phyloP scores from a whole-genome alignment of 2,329 filamentous ascomycete species.

The Exophiala viscosa region DNA sequence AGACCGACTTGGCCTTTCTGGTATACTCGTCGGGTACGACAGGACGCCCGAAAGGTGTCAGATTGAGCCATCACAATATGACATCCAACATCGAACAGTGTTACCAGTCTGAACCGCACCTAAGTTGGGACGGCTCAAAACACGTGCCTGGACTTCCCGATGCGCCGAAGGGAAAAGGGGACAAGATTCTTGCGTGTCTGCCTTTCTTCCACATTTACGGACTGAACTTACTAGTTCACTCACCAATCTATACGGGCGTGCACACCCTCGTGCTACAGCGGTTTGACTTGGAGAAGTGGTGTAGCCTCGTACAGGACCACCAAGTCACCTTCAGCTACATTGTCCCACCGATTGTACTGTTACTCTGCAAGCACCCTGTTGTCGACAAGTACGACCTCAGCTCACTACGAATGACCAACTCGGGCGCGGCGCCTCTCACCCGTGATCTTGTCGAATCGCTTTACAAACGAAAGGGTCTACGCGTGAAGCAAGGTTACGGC shows the following conservation, averaged over 20 bases:
- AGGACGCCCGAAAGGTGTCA: constrained; percentile 85
- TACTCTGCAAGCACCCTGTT: constrained; percentile 72
- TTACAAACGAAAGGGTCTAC: constrained; percentile 68
- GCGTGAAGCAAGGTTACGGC: constrained; percentile 90
- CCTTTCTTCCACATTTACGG: constrained; percentile 93
- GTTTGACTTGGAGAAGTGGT: constrained; percentile 79
- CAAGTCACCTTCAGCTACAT: constrained; percentile 75
- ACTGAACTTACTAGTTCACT: constrained; percentile 68
- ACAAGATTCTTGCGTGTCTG: constrained; percentile 72
- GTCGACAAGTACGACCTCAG: constrained; percentile 78
- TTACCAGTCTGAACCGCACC: constrained; percentile 51
- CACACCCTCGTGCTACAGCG: constrained; percentile 68
- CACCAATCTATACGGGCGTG: constrained; percentile 62
- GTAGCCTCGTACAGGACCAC: constrained; percentile 69
- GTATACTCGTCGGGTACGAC: constrained; percentile 91
- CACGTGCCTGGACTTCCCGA: constrained; percentile 21
- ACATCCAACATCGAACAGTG: constrained; percentile 67
- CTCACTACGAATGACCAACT: constrained; percentile 77
- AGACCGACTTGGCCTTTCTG: constrained; percentile 74
- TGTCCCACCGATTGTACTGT: constrained; percentile 77
- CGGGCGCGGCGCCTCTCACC: constrained; percentile 80
- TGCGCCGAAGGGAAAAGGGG: constrained; percentile 52
- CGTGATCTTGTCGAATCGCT: constrained; percentile 73
- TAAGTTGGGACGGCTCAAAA: constrained; percentile 56
- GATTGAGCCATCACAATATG: constrained; percentile 79